A percentile compares a stretch with the other conserved stretches of the same genome.
These are phyloP conservation scores for Scedosporium dehoogii DNA, from an alignment of 2,329 filamentous ascomycete genomes.

Conservation along the genomic window DNA sequence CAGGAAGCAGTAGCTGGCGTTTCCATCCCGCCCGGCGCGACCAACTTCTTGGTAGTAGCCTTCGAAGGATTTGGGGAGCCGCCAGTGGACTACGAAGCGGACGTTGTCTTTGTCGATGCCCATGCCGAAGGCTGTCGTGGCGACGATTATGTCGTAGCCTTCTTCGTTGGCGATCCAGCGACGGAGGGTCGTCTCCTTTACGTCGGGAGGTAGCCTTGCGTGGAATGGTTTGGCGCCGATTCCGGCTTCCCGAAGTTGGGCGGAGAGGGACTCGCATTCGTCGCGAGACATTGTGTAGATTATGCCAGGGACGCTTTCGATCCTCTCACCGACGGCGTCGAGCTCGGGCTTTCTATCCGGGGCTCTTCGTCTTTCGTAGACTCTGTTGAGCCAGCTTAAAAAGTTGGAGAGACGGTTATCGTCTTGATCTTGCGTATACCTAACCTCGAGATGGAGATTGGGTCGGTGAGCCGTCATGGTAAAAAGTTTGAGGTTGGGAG, in stretches of 20 bases:
- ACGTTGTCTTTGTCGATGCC: slow-evolving; percentile 95
- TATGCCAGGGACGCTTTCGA: slow-evolving; percentile 62
- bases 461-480: slow-evolving; percentile 74
- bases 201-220: slow-evolving; percentile 55
- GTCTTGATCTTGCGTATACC: slow-evolving; percentile 68
- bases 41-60: slow-evolving; percentile 95
- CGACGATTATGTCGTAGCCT: slow-evolving; percentile 85
- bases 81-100: slow-evolving; percentile 91
- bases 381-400: slow-evolving; percentile 62
- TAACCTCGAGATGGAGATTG: slow-evolving; percentile 85
- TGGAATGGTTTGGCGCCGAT: slow-evolving; percentile 68
- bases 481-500: slow-evolving; percentile 59
- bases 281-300: slow-evolving; percentile 69
- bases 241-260: slow-evolving; percentile 54
- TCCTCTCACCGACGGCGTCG: slow-evolving; percentile 37
- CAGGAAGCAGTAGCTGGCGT: slow-evolving; percentile 75
- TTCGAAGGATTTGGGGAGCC: slow-evolving; percentile 86
- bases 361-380: slow-evolving; percentile 57
- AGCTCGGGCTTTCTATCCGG: slow-evolving; percentile 52
- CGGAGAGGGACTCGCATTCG: slow-evolving; percentile 63
- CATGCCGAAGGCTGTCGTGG: slow-evolving; percentile 95
- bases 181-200: slow-evolving; percentile 60
- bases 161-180: slow-evolving; percentile 64
- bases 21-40: slow-evolving; percentile 80
- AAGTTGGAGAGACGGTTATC: slow-evolving; percentile 66